These are phyloP conservation scores for Simplicillium aogashimaense DNA, from an alignment of 2,329 filamentous ascomycete species.

Conservation along the genomic window DNA sequence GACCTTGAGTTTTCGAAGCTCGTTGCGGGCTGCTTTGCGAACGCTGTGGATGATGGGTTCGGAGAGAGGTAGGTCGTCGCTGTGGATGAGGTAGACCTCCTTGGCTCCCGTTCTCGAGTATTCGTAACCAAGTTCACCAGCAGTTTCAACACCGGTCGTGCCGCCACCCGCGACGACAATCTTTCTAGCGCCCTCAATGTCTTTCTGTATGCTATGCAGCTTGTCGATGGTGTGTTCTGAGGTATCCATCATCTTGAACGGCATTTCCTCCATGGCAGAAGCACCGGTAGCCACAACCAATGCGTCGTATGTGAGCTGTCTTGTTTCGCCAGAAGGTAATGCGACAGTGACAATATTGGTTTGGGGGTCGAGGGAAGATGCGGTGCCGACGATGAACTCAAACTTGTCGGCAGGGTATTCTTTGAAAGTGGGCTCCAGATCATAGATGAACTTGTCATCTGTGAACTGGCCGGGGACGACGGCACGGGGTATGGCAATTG, in stretches of 20 bases:
- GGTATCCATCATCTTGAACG: slow-evolving; percentile 37
- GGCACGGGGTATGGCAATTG: slow-evolving; percentile 34
- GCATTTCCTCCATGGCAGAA: slow-evolving; percentile 28
- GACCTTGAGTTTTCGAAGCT: slow-evolving; percentile 34
- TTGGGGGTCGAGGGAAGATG: slow-evolving; percentile 29
- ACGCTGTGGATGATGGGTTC: slow-evolving; percentile 22
- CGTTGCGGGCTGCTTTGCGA: slow-evolving; percentile 24
- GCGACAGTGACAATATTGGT: slow-evolving; percentile 31
- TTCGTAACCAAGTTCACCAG: slow-evolving; percentile 38
- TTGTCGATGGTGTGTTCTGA: slow-evolving; percentile 29
- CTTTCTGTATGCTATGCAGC: slow-evolving; percentile 23
- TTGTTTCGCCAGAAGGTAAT: slow-evolving; percentile 20
- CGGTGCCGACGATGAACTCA: slow-evolving; percentile 41
- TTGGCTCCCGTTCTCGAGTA: slow-evolving; percentile 33
- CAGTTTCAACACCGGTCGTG: slow-evolving; percentile 38
- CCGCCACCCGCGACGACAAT: slow-evolving; percentile 44
- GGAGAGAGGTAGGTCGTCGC: slow-evolving; percentile 26
- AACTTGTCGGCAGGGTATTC: slow-evolving; percentile 37
- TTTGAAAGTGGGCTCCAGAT: slow-evolving; percentile 32
- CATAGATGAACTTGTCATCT: slow-evolving; percentile 26
- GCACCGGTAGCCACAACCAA: slow-evolving; percentile 47
- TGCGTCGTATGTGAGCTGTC: slow-evolving; percentile 36
- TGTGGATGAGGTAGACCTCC: slow-evolving; percentile 33
- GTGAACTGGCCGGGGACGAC: slow-evolving; percentile 34
- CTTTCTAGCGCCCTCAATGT: slow-evolving; percentile 30